A percentile compares a stretch with the other conserved stretches of the same genome.
These are phyloP conservation scores for Solanum clarkiae DNA, from an alignment of 257 asterid genomes.

Conservation along the genomic window DNA sequence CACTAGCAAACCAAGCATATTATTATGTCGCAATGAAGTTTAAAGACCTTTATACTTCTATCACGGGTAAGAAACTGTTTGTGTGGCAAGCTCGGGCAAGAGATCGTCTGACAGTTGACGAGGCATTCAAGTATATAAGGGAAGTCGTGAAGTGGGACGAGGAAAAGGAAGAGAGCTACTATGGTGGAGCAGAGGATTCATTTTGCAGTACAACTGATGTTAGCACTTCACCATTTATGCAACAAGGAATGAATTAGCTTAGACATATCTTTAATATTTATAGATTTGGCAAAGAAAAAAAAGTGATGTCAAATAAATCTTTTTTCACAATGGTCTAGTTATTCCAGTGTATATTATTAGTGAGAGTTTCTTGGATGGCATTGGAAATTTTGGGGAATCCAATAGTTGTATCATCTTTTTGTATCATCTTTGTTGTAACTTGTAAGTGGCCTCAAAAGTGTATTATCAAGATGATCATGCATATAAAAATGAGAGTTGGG, in stretches of 20 bases:
- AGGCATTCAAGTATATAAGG: constrained; percentile 9
- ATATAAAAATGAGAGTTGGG: not conserved
- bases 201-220: constrained; percentile 8
- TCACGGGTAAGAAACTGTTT: constrained; percentile 3
- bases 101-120: constrained; percentile 3
- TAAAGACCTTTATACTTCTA: constrained; percentile 2
- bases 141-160: constrained; percentile 8
- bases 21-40: constrained; percentile 9
- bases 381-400: not conserved
- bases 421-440: not conserved
- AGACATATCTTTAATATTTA: not conserved
- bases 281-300: not conserved
- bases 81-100: constrained; percentile 10
- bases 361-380: not conserved
- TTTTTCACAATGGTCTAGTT: not conserved
- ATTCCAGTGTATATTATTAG: not conserved
- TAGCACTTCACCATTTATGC: not conserved
- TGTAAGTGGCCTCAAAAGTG: not conserved
- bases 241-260: not conserved
- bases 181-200: constrained; percentile 7
- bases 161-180: constrained; percentile 4
- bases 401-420: not conserved
- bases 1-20: constrained; percentile 7
- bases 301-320: not conserved
- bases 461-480: not conserved